These are phyloP conservation scores for Cucurbita argyrosperma DNA, from an alignment of 306 rosid species.

Conservation along the genomic window DNA sequence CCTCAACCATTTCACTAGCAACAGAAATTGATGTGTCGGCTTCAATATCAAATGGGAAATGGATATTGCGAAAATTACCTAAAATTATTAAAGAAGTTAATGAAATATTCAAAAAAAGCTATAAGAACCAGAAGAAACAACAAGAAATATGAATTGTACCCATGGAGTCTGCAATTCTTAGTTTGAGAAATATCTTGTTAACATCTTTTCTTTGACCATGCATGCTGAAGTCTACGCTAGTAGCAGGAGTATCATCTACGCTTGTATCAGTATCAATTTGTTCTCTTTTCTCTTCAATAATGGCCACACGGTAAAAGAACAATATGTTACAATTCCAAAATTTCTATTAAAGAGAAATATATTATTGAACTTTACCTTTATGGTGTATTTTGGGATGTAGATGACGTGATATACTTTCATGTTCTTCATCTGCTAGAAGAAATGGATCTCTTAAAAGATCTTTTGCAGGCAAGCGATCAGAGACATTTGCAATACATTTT, in stretches of 20 bases:
- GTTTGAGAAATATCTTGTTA: conserved; percentile 66
- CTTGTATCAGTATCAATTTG: conserved; percentile 16
- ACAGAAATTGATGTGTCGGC: conserved; percentile 78
- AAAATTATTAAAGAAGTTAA: conserved; percentile 2
- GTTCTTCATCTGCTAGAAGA: conserved; percentile 45
- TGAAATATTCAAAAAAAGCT: neutral
- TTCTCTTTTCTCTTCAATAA: conserved; percentile 24
- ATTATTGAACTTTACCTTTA: conserved; percentile 20
- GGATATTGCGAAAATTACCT: conserved; percentile 82
- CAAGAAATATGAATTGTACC: conserved; percentile 27
- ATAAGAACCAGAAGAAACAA: neutral
- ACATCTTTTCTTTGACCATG: conserved; percentile 74
- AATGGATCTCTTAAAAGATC: conserved; percentile 74
- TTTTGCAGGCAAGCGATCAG: conserved; percentile 74
- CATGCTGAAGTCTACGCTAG: conserved; percentile 54
- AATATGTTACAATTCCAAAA: neutral
- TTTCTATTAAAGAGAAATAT: neutral
- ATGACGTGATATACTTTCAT: conserved; percentile 37
- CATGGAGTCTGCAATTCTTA: conserved; percentile 65
- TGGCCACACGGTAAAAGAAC: conserved; percentile 10
- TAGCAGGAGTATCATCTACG: conserved; percentile 24
- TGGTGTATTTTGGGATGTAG: conserved; percentile 14
- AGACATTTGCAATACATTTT: conserved; percentile 66
- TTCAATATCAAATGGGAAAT: conserved; percentile 81
- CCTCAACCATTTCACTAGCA: conserved; percentile 97